Percentiles rank a stretch among this genome's conserved stretches.
Evolutionary conservation across 2,329 filamentous ascomycete genomes (phyloP).

Genomic region (Epichloe gansuensis): DNA sequence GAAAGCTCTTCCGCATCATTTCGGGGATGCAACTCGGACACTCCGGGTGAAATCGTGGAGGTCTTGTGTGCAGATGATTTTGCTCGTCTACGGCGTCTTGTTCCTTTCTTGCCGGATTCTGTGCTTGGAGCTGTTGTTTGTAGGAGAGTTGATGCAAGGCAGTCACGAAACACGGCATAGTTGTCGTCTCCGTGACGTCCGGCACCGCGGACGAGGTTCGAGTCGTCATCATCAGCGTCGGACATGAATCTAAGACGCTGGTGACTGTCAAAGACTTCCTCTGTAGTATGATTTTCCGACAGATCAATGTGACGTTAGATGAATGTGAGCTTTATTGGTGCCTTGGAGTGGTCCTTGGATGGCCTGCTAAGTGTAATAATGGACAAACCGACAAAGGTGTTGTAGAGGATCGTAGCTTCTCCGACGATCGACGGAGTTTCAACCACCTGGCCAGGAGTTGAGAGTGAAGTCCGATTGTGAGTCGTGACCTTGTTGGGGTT

Average conservation of each 20-base stretch:
- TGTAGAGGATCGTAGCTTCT: no score
- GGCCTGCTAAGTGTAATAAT: no score
- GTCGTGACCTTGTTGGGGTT: no score
- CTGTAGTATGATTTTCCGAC: background rate
- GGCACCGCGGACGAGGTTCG: background rate
- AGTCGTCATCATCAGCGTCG: background rate
- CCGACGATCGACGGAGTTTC: no score
- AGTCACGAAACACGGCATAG: constrained; percentile 57
- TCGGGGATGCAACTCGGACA: background rate
- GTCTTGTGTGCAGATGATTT: constrained; percentile 10
- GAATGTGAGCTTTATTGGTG: no score
- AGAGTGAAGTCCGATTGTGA: no score
- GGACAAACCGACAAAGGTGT: no score
- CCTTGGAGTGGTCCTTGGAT: no score
- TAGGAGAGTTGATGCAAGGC: constrained; percentile 28
- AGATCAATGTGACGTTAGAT: background rate
- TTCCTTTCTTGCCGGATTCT: constrained; percentile 15
- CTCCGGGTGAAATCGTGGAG: no score
- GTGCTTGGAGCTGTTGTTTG: background rate
- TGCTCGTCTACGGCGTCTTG: constrained; percentile 31
- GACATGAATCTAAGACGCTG: background rate
- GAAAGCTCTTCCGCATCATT: constrained; percentile 52
- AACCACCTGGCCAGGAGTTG: no score
- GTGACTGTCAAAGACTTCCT: no score
- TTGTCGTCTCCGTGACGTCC: constrained; percentile 9